A percentile compares a stretch with the other conserved stretches of the same genome.
Evolutionary conservation across 129 eudicot genomes (phyloP).

Genomic region (Pittosporum tobira): DNA sequence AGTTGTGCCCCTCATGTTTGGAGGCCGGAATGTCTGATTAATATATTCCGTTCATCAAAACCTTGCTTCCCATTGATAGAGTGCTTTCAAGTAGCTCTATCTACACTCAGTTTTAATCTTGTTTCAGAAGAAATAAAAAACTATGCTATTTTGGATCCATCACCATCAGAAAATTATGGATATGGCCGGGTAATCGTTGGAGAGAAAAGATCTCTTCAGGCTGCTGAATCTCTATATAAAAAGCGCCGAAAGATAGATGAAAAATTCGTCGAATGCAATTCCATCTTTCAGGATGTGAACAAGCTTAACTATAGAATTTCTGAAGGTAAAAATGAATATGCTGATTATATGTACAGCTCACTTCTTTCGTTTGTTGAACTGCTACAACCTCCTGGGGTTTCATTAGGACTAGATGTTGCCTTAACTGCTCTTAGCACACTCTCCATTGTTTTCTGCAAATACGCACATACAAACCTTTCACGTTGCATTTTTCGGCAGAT

Average conservation of each 20-base stretch:
- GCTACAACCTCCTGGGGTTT: slow-evolving; percentile 48
- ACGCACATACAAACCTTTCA: slow-evolving; percentile 33
- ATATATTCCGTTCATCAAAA: slow-evolving; percentile 45
- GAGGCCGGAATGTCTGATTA: slow-evolving; percentile 75
- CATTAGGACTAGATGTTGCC: slow-evolving; percentile 41
- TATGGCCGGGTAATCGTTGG: slow-evolving; percentile 29
- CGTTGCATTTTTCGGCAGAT: slow-evolving; percentile 34
- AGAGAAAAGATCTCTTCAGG: slow-evolving; percentile 50
- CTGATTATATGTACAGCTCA: slow-evolving; percentile 39
- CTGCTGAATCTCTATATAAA: slow-evolving; percentile 17
- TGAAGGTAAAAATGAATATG: slow-evolving; percentile 35
- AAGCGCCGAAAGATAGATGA: slow-evolving; percentile 59
- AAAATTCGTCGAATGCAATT: slow-evolving; percentile 10
- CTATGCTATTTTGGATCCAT: slow-evolving; percentile 18
- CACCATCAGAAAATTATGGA: slow-evolving; percentile 18
- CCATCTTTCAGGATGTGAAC: slow-evolving; percentile 18
- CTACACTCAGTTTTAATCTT: slow-evolving; percentile 47
- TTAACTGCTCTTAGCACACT: slow-evolving; percentile 73
- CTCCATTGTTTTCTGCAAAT: slow-evolving; percentile 50
- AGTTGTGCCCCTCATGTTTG: slow-evolving; percentile 67
- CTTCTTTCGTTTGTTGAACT: slow-evolving; percentile 44
- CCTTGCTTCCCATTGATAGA: slow-evolving; percentile 44
- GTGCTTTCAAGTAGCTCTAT: slow-evolving; percentile 67
- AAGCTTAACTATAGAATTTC: slow-evolving; percentile 13
- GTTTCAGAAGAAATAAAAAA: slow-evolving; percentile 25